Percentiles rank a stretch among this genome's conserved stretches.
Evolutionary conservation across 164 flowering plant species (phyloP).

Genomic region (Piper betle): DNA sequence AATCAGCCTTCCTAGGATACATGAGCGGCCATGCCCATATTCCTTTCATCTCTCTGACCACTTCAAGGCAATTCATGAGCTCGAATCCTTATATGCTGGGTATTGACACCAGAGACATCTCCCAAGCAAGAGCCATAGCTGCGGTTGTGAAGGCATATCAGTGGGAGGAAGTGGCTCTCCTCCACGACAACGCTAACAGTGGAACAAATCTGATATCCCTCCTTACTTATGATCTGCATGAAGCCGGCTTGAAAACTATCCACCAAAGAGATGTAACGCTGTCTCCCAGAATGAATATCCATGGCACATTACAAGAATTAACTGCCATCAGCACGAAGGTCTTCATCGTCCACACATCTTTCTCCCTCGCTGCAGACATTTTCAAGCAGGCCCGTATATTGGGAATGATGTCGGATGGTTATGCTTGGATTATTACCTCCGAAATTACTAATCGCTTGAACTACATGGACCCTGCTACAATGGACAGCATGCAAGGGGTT

Average conservation of each 20-base stretch:
- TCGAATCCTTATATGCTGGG: slow-evolving; percentile 12
- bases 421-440: slow-evolving; percentile 12
- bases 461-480: slow-evolving; percentile 7
- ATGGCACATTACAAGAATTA: background rate
- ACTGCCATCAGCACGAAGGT: slow-evolving; percentile 5
- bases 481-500: slow-evolving; percentile 15
- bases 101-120: too few relatives aligned
- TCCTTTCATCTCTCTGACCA: slow-evolving; percentile 14
- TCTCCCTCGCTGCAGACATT: slow-evolving; percentile 1
- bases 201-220: slow-evolving; percentile 14
- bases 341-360: slow-evolving; percentile 8
- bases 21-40: slow-evolving; percentile 13
- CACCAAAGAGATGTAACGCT: slow-evolving; percentile 2
- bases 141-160: slow-evolving; percentile 6
- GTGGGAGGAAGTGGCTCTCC: slow-evolving; percentile 12
- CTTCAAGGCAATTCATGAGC: slow-evolving; percentile 7
- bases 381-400: background rate
- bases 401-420: slow-evolving; percentile 11
- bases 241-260: slow-evolving; percentile 1
- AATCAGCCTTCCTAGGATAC: slow-evolving; percentile 10
- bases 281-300: background rate
- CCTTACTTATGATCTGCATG: slow-evolving; percentile 11
- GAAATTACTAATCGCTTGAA: too few relatives aligned
- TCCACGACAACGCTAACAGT: slow-evolving; percentile 13
- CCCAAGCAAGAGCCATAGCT: too few relatives aligned